Evolutionary conservation across 352 stramenopile genomes (phyloP), one percentile per base, ranked within the genome.

Genomic region (Pythium diclinum): DNA sequence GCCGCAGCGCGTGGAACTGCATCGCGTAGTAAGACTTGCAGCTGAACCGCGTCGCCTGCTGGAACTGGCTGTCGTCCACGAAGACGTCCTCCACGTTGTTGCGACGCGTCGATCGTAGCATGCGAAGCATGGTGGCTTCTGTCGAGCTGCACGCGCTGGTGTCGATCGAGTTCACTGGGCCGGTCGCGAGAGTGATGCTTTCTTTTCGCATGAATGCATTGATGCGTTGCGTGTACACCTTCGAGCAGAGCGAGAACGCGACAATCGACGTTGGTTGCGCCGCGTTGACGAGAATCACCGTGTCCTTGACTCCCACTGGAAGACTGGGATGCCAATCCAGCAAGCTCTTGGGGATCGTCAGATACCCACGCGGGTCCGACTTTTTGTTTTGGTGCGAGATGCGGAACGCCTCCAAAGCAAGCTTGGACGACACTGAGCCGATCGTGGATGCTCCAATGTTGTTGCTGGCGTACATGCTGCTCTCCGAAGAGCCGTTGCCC

Each of bases 1-100:
- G 85, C 10, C 87, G 81, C 10, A 96, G 72, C 2, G 86, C 85
- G 51, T 94, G 83, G 58, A 96, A 96, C 70, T 96, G 87, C 83
- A 93, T 93, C 19, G 87, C 87, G 52, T 94, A 96, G 63, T 94
- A 96, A 48, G 84, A 88, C 63, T 94, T 96, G 71, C 87, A 96
- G 46, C 79, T 89, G 59, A 96, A 96, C 7, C 85, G 83, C 47
- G 87, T 91, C 6, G 71, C 76, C 25, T 77, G 72, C 61, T 95
- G 85, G 62, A 94, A 95, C 59, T 94, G 81, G 59, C 88, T 93
- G 34, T 95, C 87, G 51, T 95, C 87, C 10, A 91, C 81, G 54
- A 95, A 95, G 30, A 79, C 79, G 60, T 95, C 82, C 25, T 94
- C 87, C 10, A 95, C 81, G 32, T 95, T 95, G 65, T 88, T 94